Evolutionary conservation across 345 rosid species (phyloP).

Genomic region (Garcia nutans): DNA sequence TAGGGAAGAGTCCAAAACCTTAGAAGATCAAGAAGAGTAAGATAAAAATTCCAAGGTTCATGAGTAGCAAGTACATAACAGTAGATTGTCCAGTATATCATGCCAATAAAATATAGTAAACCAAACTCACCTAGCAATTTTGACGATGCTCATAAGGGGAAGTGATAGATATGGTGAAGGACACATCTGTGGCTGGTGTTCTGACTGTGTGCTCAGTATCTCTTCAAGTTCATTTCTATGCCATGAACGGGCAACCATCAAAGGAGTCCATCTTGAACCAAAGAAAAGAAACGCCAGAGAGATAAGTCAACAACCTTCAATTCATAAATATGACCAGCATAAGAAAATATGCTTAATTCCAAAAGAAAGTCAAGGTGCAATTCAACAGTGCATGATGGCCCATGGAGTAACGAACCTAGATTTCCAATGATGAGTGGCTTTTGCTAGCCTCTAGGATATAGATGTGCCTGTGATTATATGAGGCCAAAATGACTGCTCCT

Average conservation of each 20-base stretch:
- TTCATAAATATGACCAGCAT: background rate
- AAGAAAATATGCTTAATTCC: background rate
- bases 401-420: background rate
- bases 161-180: conserved; percentile 80
- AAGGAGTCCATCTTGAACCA: conserved; percentile 74
- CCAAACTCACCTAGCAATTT: conserved; percentile 72
- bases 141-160: conserved; percentile 92
- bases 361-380: background rate
- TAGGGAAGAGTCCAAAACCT: background rate
- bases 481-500: background rate
- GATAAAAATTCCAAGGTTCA: background rate
- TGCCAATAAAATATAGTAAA: conserved; percentile 2
- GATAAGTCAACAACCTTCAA: conserved; percentile 11
- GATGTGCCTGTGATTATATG: background rate
- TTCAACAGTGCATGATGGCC: conserved; percentile 1
- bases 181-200: conserved; percentile 32
- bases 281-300: conserved; percentile 13
- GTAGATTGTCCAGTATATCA: background rate
- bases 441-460: background rate
- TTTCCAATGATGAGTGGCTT: background rate
- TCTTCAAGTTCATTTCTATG: conserved; percentile 78
- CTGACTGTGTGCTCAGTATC: conserved; percentile 51
- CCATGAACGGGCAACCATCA: conserved; percentile 97
- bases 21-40: background rate
- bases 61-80: background rate